A percentile compares a stretch with the other conserved stretches of the same genome.
These are phyloP conservation scores for Geranomyces variabilis DNA, from an alignment of 192 early-diverging fungal species.

Conservation along the genomic window DNA sequence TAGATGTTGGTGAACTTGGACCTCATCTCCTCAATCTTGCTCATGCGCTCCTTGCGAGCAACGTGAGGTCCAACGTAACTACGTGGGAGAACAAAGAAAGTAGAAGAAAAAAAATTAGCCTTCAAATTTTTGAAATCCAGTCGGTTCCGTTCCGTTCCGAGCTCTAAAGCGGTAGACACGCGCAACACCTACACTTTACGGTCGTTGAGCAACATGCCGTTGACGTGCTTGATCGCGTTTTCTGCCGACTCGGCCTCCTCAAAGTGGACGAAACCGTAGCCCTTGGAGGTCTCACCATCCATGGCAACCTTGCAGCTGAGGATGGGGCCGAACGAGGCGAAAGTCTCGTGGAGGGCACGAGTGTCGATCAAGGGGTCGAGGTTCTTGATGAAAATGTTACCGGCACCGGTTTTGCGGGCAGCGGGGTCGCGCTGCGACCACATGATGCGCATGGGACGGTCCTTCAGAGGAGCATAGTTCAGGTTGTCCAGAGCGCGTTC, in stretches of 20 bases:
- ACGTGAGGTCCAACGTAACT: constrained; percentile 90
- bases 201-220: constrained; percentile 99
- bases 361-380: constrained; percentile 96
- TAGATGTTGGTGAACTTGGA: constrained; percentile 98
- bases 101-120: neutral
- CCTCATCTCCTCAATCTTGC: constrained; percentile 85
- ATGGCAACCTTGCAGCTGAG: constrained; percentile 96
- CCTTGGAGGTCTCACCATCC: constrained; percentile 80
- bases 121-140: constrained; percentile 8
- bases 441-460: constrained; percentile 97
- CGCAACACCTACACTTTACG: constrained; percentile 78
- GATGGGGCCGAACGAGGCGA: constrained; percentile 95
- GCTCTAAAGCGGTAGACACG: no score
- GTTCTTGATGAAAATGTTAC: constrained; percentile 99
- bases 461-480: constrained; percentile 97
- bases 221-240: constrained; percentile 94
- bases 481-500: constrained; percentile 90
- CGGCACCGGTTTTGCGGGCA: constrained; percentile 84
- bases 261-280: constrained; percentile 99
- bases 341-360: constrained; percentile 99
- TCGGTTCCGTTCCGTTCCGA: no score
- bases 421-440: constrained; percentile 99
- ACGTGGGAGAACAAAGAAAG: constrained; percentile 17
- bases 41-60: constrained; percentile 87
- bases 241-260: constrained; percentile 93